A percentile compares a stretch with the other conserved stretches of the same genome.
Evolutionary conservation across 805 yeast genomes (phyloP).

Genomic region (Zygotorulaspora danielsina): DNA sequence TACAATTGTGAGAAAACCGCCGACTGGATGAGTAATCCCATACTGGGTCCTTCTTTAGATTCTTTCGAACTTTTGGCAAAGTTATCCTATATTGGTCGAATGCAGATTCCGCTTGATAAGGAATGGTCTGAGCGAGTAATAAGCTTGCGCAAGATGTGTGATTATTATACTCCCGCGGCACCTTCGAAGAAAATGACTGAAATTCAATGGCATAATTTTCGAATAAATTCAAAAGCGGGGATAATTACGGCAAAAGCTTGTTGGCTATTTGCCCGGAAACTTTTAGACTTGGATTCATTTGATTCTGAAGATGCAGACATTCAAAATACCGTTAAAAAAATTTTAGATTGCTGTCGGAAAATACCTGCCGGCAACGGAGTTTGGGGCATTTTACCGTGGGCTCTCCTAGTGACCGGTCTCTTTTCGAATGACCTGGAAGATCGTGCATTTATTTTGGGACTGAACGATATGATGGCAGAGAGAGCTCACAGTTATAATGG

Average conservation of each 20-base stretch:
- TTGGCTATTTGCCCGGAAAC: slow-evolving; percentile 19
- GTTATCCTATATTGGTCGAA: slow-evolving; percentile 37
- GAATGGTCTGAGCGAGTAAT: slow-evolving; percentile 15
- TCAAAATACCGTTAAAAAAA: slow-evolving; percentile 15
- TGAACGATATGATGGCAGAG: slow-evolving; percentile 17
- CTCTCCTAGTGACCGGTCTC: slow-evolving; percentile 18
- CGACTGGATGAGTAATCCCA: slow-evolving; percentile 43
- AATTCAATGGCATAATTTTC: slow-evolving; percentile 17
- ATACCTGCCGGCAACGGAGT: slow-evolving; percentile 20
- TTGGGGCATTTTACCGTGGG: slow-evolving; percentile 23
- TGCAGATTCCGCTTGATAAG: slow-evolving; percentile 16
- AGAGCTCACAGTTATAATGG: slow-evolving; percentile 24
- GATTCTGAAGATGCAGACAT: slow-evolving; percentile 13
- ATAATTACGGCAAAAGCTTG: slow-evolving; percentile 20
- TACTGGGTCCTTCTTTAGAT: slow-evolving; percentile 39
- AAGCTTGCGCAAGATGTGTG: slow-evolving; percentile 17
- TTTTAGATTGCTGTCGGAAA: slow-evolving; percentile 14
- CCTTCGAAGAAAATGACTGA: slow-evolving; percentile 16
- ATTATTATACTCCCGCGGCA: slow-evolving; percentile 19
- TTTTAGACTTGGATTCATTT: slow-evolving; percentile 13
- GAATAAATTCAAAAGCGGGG: slow-evolving; percentile 19
- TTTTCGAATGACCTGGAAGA: slow-evolving; percentile 14
- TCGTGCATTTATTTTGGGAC: slow-evolving; percentile 15
- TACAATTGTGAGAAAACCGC: slow-evolving; percentile 22
- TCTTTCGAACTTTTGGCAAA: slow-evolving; percentile 40